Conservation (phyloP, 139 green algal species). For the Micractinium sp. region DNA sequence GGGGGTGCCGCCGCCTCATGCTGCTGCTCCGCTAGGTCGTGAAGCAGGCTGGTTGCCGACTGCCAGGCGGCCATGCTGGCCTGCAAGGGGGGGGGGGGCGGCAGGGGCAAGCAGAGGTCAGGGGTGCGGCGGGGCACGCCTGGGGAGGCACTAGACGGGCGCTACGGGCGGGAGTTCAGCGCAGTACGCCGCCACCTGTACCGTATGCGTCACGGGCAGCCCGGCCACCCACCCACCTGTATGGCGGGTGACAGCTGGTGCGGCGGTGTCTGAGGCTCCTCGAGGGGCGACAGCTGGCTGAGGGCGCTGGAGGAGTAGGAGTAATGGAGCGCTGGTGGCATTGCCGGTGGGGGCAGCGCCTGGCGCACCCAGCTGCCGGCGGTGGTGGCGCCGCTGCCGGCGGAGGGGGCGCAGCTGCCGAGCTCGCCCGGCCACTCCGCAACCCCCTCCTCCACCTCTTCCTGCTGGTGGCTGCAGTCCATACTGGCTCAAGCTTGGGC, state of each 20-base stretch:
- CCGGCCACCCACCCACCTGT: background rate
- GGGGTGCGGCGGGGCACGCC: background rate
- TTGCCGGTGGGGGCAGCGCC: background rate
- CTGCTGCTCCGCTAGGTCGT: background rate
- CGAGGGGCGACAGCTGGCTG: background rate
- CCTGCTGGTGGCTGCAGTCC: no score
- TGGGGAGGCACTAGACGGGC: background rate
- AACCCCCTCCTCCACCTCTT: no score
- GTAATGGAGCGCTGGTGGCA: conserved; percentile 6
- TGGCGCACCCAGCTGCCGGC: background rate
- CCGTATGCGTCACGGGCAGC: background rate
- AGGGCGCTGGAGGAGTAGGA: conserved; percentile 18
- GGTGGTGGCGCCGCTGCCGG: background rate
- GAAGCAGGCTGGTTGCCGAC: conserved; percentile 12
- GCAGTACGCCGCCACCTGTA: background rate
- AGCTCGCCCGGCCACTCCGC: no score
- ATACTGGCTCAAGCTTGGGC: no score
- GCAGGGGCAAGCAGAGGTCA: no score
- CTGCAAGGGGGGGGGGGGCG: background rate
- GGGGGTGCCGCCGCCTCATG: background rate
- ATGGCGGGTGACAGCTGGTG: background rate
- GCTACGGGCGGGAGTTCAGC: background rate
- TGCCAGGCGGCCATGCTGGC: conserved; percentile 27
- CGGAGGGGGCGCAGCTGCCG: background rate
- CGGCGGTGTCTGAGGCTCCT: conserved; percentile 5